A percentile compares a stretch with the other conserved stretches of the same genome.
phyloP scores from a whole-genome alignment of 2,329 filamentous ascomycete genomes.

The Trichoderma guizhouense region DNA sequence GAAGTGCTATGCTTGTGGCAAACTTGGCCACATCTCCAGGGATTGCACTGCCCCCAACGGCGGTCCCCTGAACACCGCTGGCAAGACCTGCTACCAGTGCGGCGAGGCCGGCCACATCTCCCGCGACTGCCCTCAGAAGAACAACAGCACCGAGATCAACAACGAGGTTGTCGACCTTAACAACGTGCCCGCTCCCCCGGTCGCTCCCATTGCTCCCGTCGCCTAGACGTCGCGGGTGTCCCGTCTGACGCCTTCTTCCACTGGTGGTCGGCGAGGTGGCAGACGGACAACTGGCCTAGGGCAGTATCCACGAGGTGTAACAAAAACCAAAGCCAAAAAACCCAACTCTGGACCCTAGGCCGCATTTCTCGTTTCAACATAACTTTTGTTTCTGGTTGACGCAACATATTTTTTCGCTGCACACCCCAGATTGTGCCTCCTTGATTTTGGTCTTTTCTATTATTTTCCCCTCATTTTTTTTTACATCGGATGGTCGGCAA shows the following conservation, averaged over 20 bases:
- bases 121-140: slow-evolving; percentile 83
- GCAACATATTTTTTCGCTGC: slow-evolving; percentile 7
- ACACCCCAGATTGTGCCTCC: slow-evolving; percentile 22
- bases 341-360: neutral
- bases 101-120: slow-evolving; percentile 95
- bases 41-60: slow-evolving; percentile 98
- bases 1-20: slow-evolving; percentile 98
- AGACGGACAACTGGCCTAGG: slow-evolving; percentile 16
- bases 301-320: neutral
- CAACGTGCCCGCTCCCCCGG: slow-evolving; percentile 42
- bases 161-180: slow-evolving; percentile 44
- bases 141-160: slow-evolving; percentile 47
- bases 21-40: slow-evolving; percentile 86
- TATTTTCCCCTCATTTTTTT: slow-evolving; percentile 25
- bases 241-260: slow-evolving; percentile 16
- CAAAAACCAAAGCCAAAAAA: neutral
- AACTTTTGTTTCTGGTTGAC: slow-evolving; percentile 8
- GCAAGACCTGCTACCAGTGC: slow-evolving; percentile 98
- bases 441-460: slow-evolving; percentile 26
- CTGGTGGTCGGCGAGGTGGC: neutral
- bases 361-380: neutral
- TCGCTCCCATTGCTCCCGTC: slow-evolving; percentile 44
- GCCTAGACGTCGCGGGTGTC: slow-evolving; percentile 28
- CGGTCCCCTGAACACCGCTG: slow-evolving; percentile 88
- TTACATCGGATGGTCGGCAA: slow-evolving; percentile 30